These are phyloP conservation scores for Erodium texanum DNA, from an alignment of 441 rosid genomes.

Conservation along the genomic window DNA sequence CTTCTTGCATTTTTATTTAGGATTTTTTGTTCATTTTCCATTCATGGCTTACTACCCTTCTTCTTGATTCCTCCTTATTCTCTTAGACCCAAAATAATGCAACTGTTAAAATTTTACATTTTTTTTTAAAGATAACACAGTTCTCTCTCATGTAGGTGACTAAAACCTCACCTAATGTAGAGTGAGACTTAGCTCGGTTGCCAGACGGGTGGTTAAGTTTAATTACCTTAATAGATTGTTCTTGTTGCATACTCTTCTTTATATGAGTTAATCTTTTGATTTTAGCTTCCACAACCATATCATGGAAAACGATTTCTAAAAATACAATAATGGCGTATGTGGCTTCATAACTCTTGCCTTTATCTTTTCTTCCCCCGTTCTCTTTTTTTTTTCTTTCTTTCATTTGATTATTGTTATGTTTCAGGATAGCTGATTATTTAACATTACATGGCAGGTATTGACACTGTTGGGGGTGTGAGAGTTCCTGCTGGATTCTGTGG, in stretches of 20 bases:
- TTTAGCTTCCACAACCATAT: neutral
- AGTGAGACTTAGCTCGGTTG: neutral
- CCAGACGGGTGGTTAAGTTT: neutral
- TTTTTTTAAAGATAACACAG: neutral
- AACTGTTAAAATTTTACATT: neutral
- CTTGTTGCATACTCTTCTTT: neutral
- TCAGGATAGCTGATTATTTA: conserved; percentile 6
- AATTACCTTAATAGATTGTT: neutral
- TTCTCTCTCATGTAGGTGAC: neutral
- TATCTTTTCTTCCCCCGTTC: neutral
- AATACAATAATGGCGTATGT: neutral
- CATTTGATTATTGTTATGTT: conserved; percentile 1
- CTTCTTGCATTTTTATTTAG: neutral
- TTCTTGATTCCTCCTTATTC: neutral
- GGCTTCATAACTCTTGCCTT: conserved; percentile 2
- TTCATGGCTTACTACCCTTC: neutral
- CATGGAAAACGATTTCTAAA: neutral
- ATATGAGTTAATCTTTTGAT: neutral
- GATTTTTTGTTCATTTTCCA: neutral
- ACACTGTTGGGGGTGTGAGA: conserved; percentile 86
- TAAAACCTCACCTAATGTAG: neutral
- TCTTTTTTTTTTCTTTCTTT: conserved; percentile 5
- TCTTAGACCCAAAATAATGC: neutral
- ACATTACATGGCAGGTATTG: conserved; percentile 54
- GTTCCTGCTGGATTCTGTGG: conserved; percentile 87